Evolutionary conservation across 345 rosid species (phyloP).

Genomic region (Gossypium turneri): DNA sequence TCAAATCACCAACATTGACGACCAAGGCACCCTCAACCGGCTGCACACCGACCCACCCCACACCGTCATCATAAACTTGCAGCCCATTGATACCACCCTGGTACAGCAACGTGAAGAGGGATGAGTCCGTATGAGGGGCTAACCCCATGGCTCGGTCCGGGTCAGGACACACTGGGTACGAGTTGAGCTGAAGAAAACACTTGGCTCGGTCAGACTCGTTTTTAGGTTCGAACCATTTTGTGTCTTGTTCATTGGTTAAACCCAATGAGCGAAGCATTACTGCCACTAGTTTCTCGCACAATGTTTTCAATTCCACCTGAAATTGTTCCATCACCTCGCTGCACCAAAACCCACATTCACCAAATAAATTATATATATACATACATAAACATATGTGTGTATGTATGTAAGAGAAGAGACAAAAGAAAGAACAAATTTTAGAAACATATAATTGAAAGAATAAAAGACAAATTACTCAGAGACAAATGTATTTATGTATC

Average conservation of each 20-base stretch:
- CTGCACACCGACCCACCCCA: conserved; percentile 29
- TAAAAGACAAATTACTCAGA: neutral
- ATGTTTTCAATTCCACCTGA: neutral
- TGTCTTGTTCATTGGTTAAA: neutral
- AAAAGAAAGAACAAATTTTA: neutral
- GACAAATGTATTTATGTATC: neutral
- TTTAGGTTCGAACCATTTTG: conserved; percentile 19
- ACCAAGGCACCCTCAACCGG: conserved; percentile 26
- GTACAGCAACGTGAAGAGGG: conserved; percentile 28
- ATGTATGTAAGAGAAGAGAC: neutral
- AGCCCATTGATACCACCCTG: conserved; percentile 27
- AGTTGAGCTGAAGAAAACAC: conserved; percentile 29
- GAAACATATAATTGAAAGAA: neutral
- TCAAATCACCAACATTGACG: conserved; percentile 30
- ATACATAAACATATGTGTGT: too few species aligned
- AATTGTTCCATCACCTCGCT: conserved; percentile 13
- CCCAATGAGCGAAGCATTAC: neutral
- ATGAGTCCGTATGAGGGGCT: conserved; percentile 35
- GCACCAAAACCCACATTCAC: neutral
- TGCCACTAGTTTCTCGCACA: neutral
- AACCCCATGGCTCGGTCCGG: conserved; percentile 37
- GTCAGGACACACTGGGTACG: conserved; percentile 36
- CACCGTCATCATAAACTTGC: conserved; percentile 15
- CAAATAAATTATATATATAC: neutral
- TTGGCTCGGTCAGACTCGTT: neutral